These are phyloP conservation scores for Aspergillus niger DNA, from an alignment of 2,329 filamentous ascomycete genomes.

Conservation along the genomic window DNA sequence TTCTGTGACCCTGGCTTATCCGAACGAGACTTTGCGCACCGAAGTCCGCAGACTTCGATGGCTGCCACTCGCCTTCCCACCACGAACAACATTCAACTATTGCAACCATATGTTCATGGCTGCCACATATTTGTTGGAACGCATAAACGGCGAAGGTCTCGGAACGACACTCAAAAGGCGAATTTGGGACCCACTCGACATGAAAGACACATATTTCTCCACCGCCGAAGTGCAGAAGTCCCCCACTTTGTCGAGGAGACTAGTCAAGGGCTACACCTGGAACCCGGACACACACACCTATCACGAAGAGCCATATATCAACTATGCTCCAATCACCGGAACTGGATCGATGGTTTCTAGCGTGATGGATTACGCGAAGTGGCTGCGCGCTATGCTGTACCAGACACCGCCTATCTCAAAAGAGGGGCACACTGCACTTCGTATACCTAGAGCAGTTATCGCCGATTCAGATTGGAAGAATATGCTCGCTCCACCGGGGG, in stretches of 20 bases:
- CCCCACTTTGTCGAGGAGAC: constrained; percentile 1
- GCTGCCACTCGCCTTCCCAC: constrained; percentile 21
- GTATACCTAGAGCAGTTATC: constrained; percentile 18
- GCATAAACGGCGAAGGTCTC: constrained; percentile 14
- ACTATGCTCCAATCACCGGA: constrained; percentile 22
- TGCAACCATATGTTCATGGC: constrained; percentile 30
- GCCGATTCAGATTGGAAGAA: constrained; percentile 6
- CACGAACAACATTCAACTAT: constrained; percentile 25
- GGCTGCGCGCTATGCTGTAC: constrained; percentile 26
- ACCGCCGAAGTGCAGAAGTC: constrained; percentile 15
- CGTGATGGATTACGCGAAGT: constrained; percentile 30
- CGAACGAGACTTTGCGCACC: constrained; percentile 15
- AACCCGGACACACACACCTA: constrained; percentile 15
- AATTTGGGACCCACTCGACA: constrained; percentile 26
- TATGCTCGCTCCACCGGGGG: constrained; percentile 14
- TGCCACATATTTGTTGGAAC: constrained; percentile 23
- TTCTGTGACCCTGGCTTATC: constrained; percentile 5
- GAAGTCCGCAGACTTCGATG: constrained; percentile 24
- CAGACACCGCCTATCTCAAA: constrained; percentile 17
- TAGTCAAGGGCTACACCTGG: constrained; percentile 27
- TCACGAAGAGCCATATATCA: constrained; percentile 17
- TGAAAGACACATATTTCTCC: constrained; percentile 29
- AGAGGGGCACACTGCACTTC: constrained; percentile 19
- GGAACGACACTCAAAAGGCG: constrained; percentile 20
- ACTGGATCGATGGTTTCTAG: constrained; percentile 29